Conservation (phyloP, 192 early-diverging fungal species). For the Podila horticola region DNA sequence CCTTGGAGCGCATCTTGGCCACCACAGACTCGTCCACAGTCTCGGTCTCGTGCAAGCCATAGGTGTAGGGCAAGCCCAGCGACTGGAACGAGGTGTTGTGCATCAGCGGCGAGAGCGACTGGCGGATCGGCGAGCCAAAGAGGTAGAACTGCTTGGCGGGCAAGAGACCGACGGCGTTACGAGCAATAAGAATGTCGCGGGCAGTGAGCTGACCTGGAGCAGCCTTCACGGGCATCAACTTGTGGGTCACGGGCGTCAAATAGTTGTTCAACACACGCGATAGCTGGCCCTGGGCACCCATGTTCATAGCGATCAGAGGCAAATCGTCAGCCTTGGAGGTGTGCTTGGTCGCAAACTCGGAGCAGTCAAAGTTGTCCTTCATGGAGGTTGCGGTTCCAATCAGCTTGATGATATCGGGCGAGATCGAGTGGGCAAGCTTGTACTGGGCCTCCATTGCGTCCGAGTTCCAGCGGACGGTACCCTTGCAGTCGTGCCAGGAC, state of each 20-base stretch:
- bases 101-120: slow-evolving; percentile 89
- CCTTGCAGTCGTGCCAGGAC: slow-evolving; percentile 88
- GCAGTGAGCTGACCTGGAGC: slow-evolving; percentile 95
- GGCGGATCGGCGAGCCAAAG: slow-evolving; percentile 91
- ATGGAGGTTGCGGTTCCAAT: slow-evolving; percentile 82
- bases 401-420: slow-evolving; percentile 90
- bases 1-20: slow-evolving; percentile 54
- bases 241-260: slow-evolving; percentile 95
- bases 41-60: slow-evolving; percentile 78
- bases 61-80: slow-evolving; percentile 87
- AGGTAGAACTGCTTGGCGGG: slow-evolving; percentile 79
- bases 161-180: slow-evolving; percentile 71
- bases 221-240: slow-evolving; percentile 77
- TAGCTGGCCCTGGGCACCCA: slow-evolving; percentile 90
- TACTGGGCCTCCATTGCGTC: slow-evolving; percentile 66
- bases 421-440: slow-evolving; percentile 62
- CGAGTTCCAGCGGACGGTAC: slow-evolving; percentile 71
- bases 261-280: slow-evolving; percentile 91
- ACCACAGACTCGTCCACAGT: slow-evolving; percentile 67
- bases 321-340: slow-evolving; percentile 47
- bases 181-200: slow-evolving; percentile 78
- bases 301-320: slow-evolving; percentile 94
- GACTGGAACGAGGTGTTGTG: slow-evolving; percentile 93
- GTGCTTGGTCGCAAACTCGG: slow-evolving; percentile 69
- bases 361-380: slow-evolving; percentile 86